Conservation (phyloP, 768 basidiomycete genomes). For the Mycena pura region DNA sequence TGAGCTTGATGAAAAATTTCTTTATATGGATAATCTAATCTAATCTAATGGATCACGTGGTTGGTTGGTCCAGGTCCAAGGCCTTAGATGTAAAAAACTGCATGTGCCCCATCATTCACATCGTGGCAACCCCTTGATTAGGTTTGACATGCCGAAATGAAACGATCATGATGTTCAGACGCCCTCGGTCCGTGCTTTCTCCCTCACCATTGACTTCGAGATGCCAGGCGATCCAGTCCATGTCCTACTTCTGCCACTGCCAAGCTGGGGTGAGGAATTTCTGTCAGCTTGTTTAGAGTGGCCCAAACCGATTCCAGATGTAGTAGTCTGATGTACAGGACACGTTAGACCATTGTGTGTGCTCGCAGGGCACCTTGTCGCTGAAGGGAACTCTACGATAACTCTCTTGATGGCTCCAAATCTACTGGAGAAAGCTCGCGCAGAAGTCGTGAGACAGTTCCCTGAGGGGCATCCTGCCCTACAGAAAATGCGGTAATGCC, state of each 20-base stretch:
- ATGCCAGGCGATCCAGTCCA: too few species aligned
- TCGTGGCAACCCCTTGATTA: too few species aligned
- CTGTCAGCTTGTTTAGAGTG: not conserved
- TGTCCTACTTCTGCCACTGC: slow-evolving; percentile 2
- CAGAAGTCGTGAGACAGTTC: not conserved
- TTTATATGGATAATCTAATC: too few species aligned
- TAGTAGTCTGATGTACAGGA: not conserved
- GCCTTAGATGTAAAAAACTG: too few species aligned
- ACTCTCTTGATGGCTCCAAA: slow-evolving; percentile 4
- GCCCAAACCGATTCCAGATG: not conserved
- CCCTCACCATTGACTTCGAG: too few species aligned
- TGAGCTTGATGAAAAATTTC: too few species aligned
- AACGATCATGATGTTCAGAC: too few species aligned
- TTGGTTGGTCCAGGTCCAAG: too few species aligned
- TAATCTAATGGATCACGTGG: too few species aligned
- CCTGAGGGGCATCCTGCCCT: not conserved
- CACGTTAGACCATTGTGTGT: slow-evolving; percentile 7
- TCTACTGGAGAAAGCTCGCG: not conserved
- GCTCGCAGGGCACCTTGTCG: not conserved
- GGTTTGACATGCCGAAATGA: too few species aligned
- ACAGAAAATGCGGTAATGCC: not conserved
- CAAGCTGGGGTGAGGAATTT: slow-evolving; percentile 8
- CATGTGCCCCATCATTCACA: too few species aligned
- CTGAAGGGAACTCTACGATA: not conserved
- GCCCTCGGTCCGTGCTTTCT: too few species aligned